Evolutionary conservation across 1,284 basidiomycete genomes (phyloP).

Genomic region (Trichosporon faecale): DNA sequence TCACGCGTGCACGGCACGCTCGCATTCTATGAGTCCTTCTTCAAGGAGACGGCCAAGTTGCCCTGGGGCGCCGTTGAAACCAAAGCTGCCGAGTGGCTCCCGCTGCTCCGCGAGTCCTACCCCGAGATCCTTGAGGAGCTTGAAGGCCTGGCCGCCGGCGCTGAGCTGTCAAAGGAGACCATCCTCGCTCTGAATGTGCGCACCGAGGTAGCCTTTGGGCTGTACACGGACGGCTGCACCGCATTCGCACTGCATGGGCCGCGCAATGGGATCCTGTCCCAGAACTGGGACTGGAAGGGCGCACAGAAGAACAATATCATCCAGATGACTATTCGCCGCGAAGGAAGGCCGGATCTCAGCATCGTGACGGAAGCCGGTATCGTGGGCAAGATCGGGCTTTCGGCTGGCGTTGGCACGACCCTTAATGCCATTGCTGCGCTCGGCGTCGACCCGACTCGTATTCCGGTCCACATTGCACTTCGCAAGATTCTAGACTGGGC

Average conservation of each 20-base stretch:
- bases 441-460: conserved; percentile 17
- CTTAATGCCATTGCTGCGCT: conserved; percentile 26
- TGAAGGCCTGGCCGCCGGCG: conserved; percentile 22
- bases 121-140: conserved; percentile 24
- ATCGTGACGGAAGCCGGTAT: conserved; percentile 28
- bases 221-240: conserved; percentile 25
- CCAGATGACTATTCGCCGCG: conserved; percentile 13
- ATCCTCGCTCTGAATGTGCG: conserved; percentile 25
- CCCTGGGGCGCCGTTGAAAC: conserved; percentile 18
- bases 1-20: conserved; percentile 19
- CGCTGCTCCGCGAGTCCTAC: conserved; percentile 17
- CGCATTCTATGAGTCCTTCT: conserved; percentile 26
- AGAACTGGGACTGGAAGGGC: conserved; percentile 28
- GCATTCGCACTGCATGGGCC: conserved; percentile 12
- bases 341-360: conserved; percentile 1
- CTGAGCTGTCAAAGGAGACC: conserved; percentile 6
- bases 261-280: conserved; percentile 16
- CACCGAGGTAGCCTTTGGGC: conserved; percentile 26
- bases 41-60: conserved; percentile 20
- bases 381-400: conserved; percentile 27
- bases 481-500: conserved; percentile 24
- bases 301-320: conserved; percentile 20
- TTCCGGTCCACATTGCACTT: conserved; percentile 24
- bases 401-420: conserved; percentile 20
- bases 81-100: conserved; percentile 21